phyloP scores from a whole-genome alignment of 495 filamentous ascomycete species.

The Penicillium silybi region DNA sequence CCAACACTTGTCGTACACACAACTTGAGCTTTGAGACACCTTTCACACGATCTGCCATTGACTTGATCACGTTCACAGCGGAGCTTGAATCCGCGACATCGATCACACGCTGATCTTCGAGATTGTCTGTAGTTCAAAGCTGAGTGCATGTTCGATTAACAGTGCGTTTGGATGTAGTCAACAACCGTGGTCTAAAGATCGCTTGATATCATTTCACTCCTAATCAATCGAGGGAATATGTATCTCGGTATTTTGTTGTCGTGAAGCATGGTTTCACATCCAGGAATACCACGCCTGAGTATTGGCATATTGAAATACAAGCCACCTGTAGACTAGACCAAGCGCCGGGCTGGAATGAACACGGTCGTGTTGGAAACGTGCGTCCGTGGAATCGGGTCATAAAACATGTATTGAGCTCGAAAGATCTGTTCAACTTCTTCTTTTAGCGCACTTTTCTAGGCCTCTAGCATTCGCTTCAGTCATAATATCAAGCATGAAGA shows the following conservation, averaged over 20 bases:
- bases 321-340: slow-evolving; percentile 10
- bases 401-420: neutral
- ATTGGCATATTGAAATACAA: slow-evolving; percentile 6
- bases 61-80: slow-evolving; percentile 34
- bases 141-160: slow-evolving; percentile 14
- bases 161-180: neutral
- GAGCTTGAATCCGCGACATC: slow-evolving; percentile 40
- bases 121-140: slow-evolving; percentile 23
- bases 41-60: slow-evolving; percentile 24
- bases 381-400: neutral
- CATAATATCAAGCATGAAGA: neutral
- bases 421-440: neutral
- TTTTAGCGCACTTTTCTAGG: neutral
- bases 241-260: neutral
- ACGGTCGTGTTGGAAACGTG: slow-evolving; percentile 13
- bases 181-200: neutral
- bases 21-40: slow-evolving; percentile 28
- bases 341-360: neutral
- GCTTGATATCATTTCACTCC: neutral
- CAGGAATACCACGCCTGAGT: neutral
- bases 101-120: slow-evolving; percentile 39
- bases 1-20: slow-evolving; percentile 22
- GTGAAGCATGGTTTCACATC: neutral
- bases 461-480: neutral
- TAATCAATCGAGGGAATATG: neutral